phyloP scores from a whole-genome alignment of 805 yeast genomes.

The Suhomyces sp. region DNA sequence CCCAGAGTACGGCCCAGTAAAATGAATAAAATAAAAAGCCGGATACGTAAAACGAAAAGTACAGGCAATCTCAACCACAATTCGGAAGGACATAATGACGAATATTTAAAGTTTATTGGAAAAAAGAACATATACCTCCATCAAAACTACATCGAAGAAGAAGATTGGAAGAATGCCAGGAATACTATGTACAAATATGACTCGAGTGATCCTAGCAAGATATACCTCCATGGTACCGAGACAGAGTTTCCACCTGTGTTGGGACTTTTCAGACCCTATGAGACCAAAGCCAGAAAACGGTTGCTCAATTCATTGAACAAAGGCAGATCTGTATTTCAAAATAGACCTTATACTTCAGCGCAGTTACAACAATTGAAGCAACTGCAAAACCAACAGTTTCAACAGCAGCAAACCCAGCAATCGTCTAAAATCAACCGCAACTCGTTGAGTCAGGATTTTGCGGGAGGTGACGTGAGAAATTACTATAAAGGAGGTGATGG shows the following conservation, averaged over 20 bases:
- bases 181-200: conserved; percentile 7
- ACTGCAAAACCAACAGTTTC: not conserved
- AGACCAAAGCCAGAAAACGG: conserved; percentile 34
- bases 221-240: conserved; percentile 20
- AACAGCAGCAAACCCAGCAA: not conserved
- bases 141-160: conserved; percentile 26
- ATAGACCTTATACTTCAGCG: not conserved
- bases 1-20: conserved; percentile 37
- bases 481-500: conserved; percentile 57
- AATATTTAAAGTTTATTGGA: conserved; percentile 26
- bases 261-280: conserved; percentile 41
- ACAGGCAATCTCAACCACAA: conserved; percentile 2
- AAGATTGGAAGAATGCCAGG: conserved; percentile 8
- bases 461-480: conserved; percentile 23
- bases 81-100: conserved; percentile 2
- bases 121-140: conserved; percentile 38
- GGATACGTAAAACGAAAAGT: conserved; percentile 11
- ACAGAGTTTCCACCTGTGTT: conserved; percentile 14
- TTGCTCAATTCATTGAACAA: conserved; percentile 34
- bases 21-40: conserved; percentile 20
- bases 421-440: conserved; percentile 3
- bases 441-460: conserved; percentile 20
- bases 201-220: conserved; percentile 21
- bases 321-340: conserved; percentile 6
- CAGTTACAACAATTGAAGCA: conserved; percentile 1